phyloP scores from a whole-genome alignment of 106 monocot species.

The Amphibolis antarctica region DNA sequence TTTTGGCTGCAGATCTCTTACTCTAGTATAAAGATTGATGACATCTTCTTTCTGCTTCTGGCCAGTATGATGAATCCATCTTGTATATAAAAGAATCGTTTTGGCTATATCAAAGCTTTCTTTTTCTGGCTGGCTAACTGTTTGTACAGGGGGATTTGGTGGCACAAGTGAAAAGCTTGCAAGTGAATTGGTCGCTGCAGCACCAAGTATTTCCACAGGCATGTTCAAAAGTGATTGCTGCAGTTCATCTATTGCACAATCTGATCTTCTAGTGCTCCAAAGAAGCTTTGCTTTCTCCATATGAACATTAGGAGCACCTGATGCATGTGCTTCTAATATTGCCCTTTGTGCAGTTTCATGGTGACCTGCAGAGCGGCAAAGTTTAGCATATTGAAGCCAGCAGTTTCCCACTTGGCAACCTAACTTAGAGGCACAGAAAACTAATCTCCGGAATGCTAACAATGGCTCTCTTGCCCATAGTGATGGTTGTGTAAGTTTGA shows the following conservation, averaged over 20 bases:
- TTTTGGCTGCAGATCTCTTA: slow-evolving; percentile 85
- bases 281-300: slow-evolving; percentile 96
- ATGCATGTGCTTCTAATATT: slow-evolving; percentile 85
- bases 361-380: slow-evolving; percentile 88
- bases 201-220: slow-evolving; percentile 67
- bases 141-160: slow-evolving; percentile 47
- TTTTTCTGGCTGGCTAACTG: slow-evolving; percentile 44
- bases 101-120: slow-evolving; percentile 79
- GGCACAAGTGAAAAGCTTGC: slow-evolving; percentile 68
- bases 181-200: slow-evolving; percentile 49
- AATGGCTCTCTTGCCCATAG: slow-evolving; percentile 93
- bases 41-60: slow-evolving; percentile 98
- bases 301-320: slow-evolving; percentile 68
- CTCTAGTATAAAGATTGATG: slow-evolving; percentile 76
- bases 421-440: slow-evolving; percentile 58
- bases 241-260: slow-evolving; percentile 87
- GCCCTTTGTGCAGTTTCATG: slow-evolving; percentile 92
- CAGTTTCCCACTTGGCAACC: slow-evolving; percentile 75
- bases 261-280: slow-evolving; percentile 75
- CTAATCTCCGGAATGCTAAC: slow-evolving; percentile 79
- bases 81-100: slow-evolving; percentile 77
- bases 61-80: slow-evolving; percentile 95
- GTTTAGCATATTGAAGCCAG: slow-evolving; percentile 98
- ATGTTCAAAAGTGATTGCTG: slow-evolving; percentile 73
- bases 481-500: slow-evolving; percentile 78